Conservation (phyloP, 2,329 filamentous ascomycete genomes). For the Pseudohalonectria lignicola region DNA sequence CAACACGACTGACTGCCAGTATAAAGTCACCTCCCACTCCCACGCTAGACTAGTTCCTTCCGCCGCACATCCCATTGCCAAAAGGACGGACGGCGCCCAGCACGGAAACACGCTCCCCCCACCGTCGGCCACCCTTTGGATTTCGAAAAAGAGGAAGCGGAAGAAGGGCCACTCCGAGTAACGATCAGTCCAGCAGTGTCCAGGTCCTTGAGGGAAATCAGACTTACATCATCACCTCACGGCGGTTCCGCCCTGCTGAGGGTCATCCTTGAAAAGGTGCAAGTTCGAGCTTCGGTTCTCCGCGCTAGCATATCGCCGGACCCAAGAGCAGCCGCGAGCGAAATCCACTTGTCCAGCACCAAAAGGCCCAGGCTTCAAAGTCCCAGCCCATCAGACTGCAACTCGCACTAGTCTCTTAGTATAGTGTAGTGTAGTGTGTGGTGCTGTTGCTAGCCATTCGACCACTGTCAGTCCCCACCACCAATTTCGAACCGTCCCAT, state of each 20-base stretch:
- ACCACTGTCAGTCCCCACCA: conserved; percentile 2
- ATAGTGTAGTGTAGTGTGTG: too few relatives aligned
- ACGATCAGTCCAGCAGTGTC: neutral
- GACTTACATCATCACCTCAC: too few relatives aligned
- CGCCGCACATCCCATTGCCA: neutral
- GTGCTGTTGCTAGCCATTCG: neutral
- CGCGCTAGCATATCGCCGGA: neutral
- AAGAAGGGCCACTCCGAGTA: neutral
- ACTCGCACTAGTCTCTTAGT: conserved; percentile 4
- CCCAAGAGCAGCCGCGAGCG: neutral
- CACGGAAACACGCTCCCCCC: neutral
- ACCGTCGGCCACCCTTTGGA: neutral
- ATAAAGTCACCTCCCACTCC: conserved; percentile 3
- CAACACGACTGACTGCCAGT: neutral
- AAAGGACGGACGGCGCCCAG: neutral
- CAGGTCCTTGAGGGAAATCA: too few relatives aligned
- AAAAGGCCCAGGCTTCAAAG: neutral
- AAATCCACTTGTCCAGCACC: neutral
- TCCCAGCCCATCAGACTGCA: conserved; percentile 1
- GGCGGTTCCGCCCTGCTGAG: neutral
- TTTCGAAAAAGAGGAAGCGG: neutral
- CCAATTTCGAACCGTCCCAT: conserved; percentile 4
- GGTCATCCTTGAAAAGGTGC: conserved; percentile 1
- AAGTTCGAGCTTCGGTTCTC: too few relatives aligned
- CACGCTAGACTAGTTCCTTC: neutral